phyloP scores from a whole-genome alignment of 2,329 filamentous ascomycete species.

The Pseudocercospora fuligena region DNA sequence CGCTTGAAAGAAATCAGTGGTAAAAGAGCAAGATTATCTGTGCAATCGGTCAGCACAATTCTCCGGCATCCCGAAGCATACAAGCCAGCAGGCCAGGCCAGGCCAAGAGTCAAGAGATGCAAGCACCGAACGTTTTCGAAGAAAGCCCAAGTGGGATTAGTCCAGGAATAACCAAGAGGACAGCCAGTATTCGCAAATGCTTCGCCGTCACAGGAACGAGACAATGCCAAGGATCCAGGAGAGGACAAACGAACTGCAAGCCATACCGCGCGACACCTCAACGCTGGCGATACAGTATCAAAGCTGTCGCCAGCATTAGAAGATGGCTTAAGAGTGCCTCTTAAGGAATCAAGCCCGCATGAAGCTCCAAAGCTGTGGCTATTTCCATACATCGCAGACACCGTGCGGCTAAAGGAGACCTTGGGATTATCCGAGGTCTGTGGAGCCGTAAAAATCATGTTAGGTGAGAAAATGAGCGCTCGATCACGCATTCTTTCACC shows the following conservation, averaged over 20 bases:
- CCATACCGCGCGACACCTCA: not conserved
- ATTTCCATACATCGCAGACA: not conserved
- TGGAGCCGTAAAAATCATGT: not conserved
- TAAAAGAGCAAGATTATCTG: constrained; percentile 28
- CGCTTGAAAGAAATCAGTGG: constrained; percentile 6
- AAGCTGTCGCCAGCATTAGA: not conserved
- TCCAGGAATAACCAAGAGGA: not conserved
- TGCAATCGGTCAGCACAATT: constrained; percentile 5
- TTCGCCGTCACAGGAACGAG: not conserved
- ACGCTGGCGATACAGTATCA: not conserved
- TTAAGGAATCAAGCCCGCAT: not conserved
- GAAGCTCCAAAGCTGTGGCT: not conserved
- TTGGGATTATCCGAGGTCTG: not conserved
- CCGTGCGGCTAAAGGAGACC: not conserved
- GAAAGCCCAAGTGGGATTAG: not conserved
- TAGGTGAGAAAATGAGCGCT: not conserved
- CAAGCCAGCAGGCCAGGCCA: not conserved
- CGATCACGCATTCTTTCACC: not conserved
- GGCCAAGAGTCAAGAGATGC: not conserved
- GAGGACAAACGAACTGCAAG: not conserved
- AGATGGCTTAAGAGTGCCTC: not conserved
- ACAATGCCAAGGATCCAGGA: not conserved
- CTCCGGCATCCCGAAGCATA: not conserved
- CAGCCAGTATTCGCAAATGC: not conserved
- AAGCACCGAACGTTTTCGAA: not conserved